Evolutionary conservation across 306 rosid species (phyloP).

Genomic region (Dalbergia oliveri): DNA sequence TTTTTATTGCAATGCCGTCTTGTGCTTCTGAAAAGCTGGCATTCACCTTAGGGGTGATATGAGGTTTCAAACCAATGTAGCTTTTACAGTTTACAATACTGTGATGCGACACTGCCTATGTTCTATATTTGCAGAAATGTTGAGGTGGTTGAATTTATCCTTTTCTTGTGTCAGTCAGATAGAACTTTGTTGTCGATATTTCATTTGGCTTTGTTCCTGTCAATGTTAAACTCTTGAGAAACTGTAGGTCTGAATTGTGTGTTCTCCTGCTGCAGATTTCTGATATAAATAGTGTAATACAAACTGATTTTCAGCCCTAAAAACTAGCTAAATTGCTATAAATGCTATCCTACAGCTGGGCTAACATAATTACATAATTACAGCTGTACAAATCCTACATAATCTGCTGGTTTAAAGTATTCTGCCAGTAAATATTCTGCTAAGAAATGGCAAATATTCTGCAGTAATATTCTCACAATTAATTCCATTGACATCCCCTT

Average conservation of each 20-base stretch:
- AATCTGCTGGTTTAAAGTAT: too few species aligned
- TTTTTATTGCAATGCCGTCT: slow-evolving; percentile 7
- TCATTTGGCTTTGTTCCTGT: not conserved
- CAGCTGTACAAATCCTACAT: too few species aligned
- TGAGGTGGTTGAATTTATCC: not conserved
- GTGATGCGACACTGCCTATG: not conserved
- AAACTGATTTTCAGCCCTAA: too few species aligned
- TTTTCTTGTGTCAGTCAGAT: slow-evolving; percentile 5
- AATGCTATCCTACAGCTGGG: too few species aligned
- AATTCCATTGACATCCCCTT: not conserved
- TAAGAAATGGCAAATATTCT: too few species aligned
- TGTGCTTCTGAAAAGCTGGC: slow-evolving; percentile 12
- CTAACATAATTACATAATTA: too few species aligned
- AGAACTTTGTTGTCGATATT: slow-evolving; percentile 4
- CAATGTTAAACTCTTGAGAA: not conserved
- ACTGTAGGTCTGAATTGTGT: too few species aligned
- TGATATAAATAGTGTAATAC: too few species aligned
- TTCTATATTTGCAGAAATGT: slow-evolving; percentile 22
- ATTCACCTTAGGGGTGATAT: not conserved
- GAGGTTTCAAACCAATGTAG: slow-evolving; percentile 5
- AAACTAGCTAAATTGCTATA: too few species aligned
- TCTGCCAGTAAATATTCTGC: too few species aligned
- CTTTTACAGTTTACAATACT: slow-evolving; percentile 5
- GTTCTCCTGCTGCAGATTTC: too few species aligned
- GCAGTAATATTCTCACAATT: too few species aligned